A percentile compares a stretch with the other conserved stretches of the same genome.
Conservation (phyloP, 2,329 filamentous ascomycete species). For the Orbilia oligospora region DNA sequence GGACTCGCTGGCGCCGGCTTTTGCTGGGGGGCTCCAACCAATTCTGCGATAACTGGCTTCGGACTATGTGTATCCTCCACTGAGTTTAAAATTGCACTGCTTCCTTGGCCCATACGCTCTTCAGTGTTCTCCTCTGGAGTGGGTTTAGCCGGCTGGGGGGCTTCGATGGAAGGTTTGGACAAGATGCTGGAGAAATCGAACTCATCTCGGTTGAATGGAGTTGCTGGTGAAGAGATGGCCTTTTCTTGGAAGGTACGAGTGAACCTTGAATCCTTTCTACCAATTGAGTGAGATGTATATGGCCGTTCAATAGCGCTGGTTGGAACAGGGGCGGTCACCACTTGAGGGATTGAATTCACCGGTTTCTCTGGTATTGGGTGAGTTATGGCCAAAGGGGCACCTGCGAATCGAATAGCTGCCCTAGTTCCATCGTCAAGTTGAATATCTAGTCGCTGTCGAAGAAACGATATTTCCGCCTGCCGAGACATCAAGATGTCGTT, state of each 20-base stretch:
- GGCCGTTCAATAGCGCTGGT: constrained; percentile 37
- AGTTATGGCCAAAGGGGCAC: constrained; percentile 51
- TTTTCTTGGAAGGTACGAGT: constrained; percentile 57
- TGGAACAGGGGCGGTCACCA: constrained; percentile 10
- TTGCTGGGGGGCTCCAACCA: constrained; percentile 37
- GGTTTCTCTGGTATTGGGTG: constrained; percentile 55
- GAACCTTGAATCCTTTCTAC: constrained; percentile 58
- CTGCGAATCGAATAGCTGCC: constrained; percentile 56
- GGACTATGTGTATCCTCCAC: constrained; percentile 37
- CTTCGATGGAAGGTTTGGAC: constrained; percentile 24
- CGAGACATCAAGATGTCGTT: constrained; percentile 57
- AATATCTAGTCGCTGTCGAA: constrained; percentile 49
- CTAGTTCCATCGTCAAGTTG: constrained; percentile 56
- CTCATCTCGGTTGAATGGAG: constrained; percentile 43
- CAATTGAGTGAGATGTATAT: constrained; percentile 55
- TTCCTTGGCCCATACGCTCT: constrained; percentile 55
- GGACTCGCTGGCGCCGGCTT: constrained; percentile 49
- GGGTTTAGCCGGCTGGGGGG: constrained; percentile 22
- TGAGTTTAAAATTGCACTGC: constrained; percentile 55
- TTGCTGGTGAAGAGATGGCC: constrained; percentile 49
- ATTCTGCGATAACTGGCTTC: constrained; percentile 20
- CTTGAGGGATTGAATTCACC: constrained; percentile 34
- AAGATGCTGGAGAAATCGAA: constrained; percentile 50
- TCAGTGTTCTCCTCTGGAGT: constrained; percentile 13
- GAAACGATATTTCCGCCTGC: constrained; percentile 53